Evolutionary conservation across 139 green algal species (phyloP), one percentile per base, ranked within the genome.

Genomic region (Spirogloea muscicola): DNA sequence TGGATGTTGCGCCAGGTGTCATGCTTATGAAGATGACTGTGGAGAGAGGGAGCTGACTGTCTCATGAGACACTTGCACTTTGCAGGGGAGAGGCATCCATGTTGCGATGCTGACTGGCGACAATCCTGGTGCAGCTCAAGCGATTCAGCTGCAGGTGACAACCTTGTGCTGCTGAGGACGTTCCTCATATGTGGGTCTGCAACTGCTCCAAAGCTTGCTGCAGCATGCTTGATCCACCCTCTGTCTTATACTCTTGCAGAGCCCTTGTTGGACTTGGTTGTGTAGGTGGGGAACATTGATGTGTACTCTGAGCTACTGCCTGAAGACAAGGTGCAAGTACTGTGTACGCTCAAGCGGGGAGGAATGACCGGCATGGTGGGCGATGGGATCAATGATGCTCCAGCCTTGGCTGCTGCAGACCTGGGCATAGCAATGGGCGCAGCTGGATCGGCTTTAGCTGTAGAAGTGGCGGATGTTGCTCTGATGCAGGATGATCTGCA

Each of bases 311-410:
- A 60, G 9, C 41, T 86, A 29, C 62, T 74, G 6, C 81, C 81
- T 3, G 73, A 81, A 16, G 74, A 87, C 55, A 91, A 91, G 72
- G 67, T 87, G 38, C 39, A 38, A 52, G 21, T 29, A 3, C 29
- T 86, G 18, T 16, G 13, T 6, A 42, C 63, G 7, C 41, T 81
- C 2, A 80, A 77, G 61, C 27, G 16, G 49, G 33, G 18, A 4
- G 64, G 64, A 29, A 5, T 80, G 31, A 68, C 60, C 9, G 40
- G 72, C 27, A 80, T 80, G 72, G 84, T 90, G n/a, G 88, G 88
- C 1, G 88, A 93, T 62, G 88, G 88, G 37, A 76, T 92, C 58
- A 93, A 93, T 74, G 88, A 93, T 51, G 79, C 59, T 18, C 83
- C 66, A 18, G 82, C 86, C 42, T 60, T 88, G 10, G 77, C 51